phyloP scores from a whole-genome alignment of 805 yeast species.

The Candida sakaeoensis region DNA sequence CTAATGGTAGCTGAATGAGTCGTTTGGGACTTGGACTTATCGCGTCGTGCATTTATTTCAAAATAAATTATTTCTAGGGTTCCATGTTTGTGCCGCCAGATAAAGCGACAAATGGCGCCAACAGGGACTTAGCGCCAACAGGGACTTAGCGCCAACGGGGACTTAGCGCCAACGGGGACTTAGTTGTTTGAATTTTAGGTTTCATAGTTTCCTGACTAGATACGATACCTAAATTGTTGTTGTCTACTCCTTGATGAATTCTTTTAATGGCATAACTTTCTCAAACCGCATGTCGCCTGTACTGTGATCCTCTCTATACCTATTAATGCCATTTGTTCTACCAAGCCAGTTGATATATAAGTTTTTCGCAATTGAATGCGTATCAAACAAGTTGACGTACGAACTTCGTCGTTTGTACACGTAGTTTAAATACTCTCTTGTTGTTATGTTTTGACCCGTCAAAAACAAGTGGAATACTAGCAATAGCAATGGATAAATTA shows the following conservation, averaged over 20 bases:
- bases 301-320: constrained; percentile 16
- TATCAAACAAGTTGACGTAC: constrained; percentile 30
- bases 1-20: too few relatives aligned
- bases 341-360: constrained; percentile 38
- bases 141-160: too few relatives aligned
- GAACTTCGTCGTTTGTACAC: constrained; percentile 28
- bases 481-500: constrained; percentile 56
- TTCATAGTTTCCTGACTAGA: too few relatives aligned
- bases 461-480: constrained; percentile 52
- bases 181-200: too few relatives aligned
- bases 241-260: constrained; percentile 6
- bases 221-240: too few relatives aligned
- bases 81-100: too few relatives aligned
- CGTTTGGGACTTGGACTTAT: too few relatives aligned
- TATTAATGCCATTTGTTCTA: constrained; percentile 22
- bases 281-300: constrained; percentile 25
- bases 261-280: constrained; percentile 19
- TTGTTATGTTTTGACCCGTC: constrained; percentile 57
- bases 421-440: constrained; percentile 64
- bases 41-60: too few relatives aligned
- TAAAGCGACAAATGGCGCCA: too few relatives aligned
- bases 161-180: too few relatives aligned
- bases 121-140: too few relatives aligned
- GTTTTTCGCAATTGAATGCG: constrained; percentile 21
- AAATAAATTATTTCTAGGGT: too few relatives aligned